Evolutionary conservation across 2,329 filamentous ascomycete species (phyloP), one percentile per base, ranked within the genome.

Genomic region (Microcyclospora tardicrescens): DNA sequence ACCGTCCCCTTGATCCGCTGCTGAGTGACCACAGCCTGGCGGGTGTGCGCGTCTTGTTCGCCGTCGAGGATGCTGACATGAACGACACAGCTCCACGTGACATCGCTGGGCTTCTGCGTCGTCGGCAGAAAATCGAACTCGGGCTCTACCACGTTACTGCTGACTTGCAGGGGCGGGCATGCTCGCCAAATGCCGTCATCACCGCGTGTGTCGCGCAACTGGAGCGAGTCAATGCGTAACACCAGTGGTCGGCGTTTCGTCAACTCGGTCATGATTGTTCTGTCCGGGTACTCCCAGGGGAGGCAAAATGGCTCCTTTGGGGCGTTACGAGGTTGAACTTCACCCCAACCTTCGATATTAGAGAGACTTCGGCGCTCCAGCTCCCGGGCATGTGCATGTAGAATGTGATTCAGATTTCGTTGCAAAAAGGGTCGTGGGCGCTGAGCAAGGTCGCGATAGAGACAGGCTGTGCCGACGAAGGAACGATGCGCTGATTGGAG

Each of bases 371-470:
- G 19, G 19, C 34, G 34, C 16, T 24, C 32, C 29, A 51, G 29
- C 12, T 41, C 29, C 14, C 36, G 33, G 33, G 56, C 45, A 45
- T 58, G 53, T 16, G 41, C 35, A 38, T 58, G 50, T 28, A 60
- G 43, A 13, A 45, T 43, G 14, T 39, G 34, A n/a, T 50, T 40
- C 12, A 60, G n/a, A 33, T 60, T 60, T 15, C 56, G 50, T 12
- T 45, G 50, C 11, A 60, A 40, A 35, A 56, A 58, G n/a, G 42
- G 34, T 9, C 34, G 34, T 13, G 42, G 43, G 16, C 44, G 36
- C 8, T 14, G 19, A 11, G 44, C 40, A 28, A 50, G 34, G 28
- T 37, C 30, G 19, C 37, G 37, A 34, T 46, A 44, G 13, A 47
- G 30, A 29, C 37, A 44, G 16, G 40, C 37, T 28, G 41, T 48